Conservation (phyloP, 768 basidiomycete species). For the Podaxis mareebaensis region DNA sequence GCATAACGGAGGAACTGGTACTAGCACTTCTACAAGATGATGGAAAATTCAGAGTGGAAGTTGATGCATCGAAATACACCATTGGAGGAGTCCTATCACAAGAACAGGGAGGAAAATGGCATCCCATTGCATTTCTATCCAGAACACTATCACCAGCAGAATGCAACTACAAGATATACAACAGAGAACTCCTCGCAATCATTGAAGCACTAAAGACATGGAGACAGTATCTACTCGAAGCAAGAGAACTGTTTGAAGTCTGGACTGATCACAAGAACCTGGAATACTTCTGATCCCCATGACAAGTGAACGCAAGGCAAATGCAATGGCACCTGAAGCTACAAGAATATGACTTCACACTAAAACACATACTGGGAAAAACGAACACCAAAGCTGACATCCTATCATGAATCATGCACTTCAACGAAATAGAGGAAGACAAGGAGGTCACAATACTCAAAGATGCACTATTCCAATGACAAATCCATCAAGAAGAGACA, state of each 20-base stretch:
- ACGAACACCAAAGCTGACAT: too few relatives aligned
- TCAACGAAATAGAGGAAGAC: too few relatives aligned
- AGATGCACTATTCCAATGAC: too few relatives aligned
- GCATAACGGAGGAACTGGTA: too few relatives aligned
- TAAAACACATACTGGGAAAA: not conserved
- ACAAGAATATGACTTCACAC: not conserved
- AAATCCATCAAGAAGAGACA: too few relatives aligned
- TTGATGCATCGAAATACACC: conserved; percentile 23
- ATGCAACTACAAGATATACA: too few relatives aligned
- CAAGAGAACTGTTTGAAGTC: conserved; percentile 8
- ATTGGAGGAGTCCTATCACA: conserved; percentile 7
- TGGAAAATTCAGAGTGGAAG: not conserved
- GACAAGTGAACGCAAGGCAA: not conserved
- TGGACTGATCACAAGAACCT: conserved; percentile 25
- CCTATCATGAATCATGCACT: too few relatives aligned
- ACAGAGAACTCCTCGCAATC: conserved; percentile 13
- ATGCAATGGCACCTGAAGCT: not conserved
- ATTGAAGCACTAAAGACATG: conserved; percentile 30
- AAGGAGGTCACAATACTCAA: too few relatives aligned
- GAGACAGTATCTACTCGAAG: conserved; percentile 26
- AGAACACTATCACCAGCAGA: too few relatives aligned
- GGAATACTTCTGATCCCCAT: conserved; percentile 12
- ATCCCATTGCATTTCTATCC: too few relatives aligned
- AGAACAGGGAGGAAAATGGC: too few relatives aligned
- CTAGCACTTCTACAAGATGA: not conserved